Evolutionary conservation across 2,329 filamentous ascomycete genomes (phyloP).

Genomic region (Dactylellina parvicollis): DNA sequence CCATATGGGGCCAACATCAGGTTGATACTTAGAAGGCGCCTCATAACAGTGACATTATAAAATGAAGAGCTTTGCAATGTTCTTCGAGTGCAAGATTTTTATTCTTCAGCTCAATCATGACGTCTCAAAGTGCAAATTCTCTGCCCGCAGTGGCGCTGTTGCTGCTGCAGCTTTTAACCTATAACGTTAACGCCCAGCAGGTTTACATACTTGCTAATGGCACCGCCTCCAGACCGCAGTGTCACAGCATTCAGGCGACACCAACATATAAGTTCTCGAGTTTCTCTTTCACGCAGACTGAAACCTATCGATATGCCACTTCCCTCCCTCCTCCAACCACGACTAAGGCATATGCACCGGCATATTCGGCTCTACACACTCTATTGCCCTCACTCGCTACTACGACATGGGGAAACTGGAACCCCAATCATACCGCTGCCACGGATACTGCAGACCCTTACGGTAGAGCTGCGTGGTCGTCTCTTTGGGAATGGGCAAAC

Average conservation of each 20-base stretch:
- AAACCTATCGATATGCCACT: conserved; percentile 32
- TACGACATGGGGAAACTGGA: conserved; percentile 25
- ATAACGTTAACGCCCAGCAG: conserved; percentile 11
- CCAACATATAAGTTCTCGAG: conserved; percentile 25
- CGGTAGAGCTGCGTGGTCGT: conserved; percentile 30
- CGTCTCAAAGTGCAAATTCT: not conserved
- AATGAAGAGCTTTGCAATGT: too few relatives aligned
- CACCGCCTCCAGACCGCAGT: conserved; percentile 9
- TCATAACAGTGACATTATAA: too few relatives aligned
- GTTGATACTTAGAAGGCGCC: too few relatives aligned
- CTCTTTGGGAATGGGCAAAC: conserved; percentile 26
- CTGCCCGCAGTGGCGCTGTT: not conserved
- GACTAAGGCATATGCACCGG: conserved; percentile 10
- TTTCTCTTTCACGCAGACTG: conserved; percentile 23
- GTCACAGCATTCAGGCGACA: conserved; percentile 4
- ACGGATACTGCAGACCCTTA: conserved; percentile 32
- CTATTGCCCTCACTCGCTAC: conserved; percentile 13
- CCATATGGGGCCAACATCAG: too few relatives aligned
- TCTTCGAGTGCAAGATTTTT: too few relatives aligned
- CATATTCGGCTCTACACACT: conserved; percentile 4
- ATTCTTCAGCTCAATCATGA: too few relatives aligned
- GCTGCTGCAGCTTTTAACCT: not conserved
- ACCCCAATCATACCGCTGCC: conserved; percentile 17
- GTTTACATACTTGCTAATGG: conserved; percentile 15
- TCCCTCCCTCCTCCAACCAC: conserved; percentile 10